A percentile compares a stretch with the other conserved stretches of the same genome.
Evolutionary conservation across 2,329 filamentous ascomycete species (phyloP).

Genomic region (Colletotrichum kahawae): DNA sequence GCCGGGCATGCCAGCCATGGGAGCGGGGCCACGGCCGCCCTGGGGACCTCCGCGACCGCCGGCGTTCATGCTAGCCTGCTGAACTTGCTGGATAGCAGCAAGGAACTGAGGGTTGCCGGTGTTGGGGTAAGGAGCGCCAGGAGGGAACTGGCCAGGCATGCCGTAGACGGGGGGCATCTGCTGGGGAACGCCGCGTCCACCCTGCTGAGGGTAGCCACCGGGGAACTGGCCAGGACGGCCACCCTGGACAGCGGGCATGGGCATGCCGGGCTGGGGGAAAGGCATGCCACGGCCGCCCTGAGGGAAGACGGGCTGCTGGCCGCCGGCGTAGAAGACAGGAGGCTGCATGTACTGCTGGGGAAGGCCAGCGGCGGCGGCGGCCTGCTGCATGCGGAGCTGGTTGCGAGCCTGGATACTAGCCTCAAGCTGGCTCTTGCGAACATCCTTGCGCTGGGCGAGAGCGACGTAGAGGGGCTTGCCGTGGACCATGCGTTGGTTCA

Average conservation of each 20-base stretch:
- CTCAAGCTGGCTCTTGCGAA: constrained; percentile 98
- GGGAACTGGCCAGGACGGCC: constrained; percentile 88
- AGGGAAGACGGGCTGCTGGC: constrained; percentile 75
- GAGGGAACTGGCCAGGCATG: constrained; percentile 80
- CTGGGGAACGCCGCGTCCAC: constrained; percentile 87
- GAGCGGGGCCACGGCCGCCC: constrained; percentile 75
- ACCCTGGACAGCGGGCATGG: constrained; percentile 74
- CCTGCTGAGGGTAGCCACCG: constrained; percentile 81
- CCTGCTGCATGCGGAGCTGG: constrained; percentile 98
- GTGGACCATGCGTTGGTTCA: constrained; percentile 99
- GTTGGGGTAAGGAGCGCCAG: constrained; percentile 72
- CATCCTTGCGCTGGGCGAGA: constrained; percentile 98
- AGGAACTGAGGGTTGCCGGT: constrained; percentile 81
- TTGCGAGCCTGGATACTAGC: constrained; percentile 99
- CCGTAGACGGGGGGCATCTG: constrained; percentile 88
- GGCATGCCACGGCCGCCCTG: constrained; percentile 69
- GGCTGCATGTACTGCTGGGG: constrained; percentile 87
- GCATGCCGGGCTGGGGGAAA: constrained; percentile 69
- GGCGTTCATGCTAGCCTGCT: constrained; percentile 59
- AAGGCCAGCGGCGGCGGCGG: constrained; percentile 87
- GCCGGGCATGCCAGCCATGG: constrained; percentile 58
- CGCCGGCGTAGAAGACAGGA: constrained; percentile 89
- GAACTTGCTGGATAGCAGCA: constrained; percentile 81
- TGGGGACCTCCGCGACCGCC: constrained; percentile 68
- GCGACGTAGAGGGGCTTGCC: constrained; percentile 98